These are phyloP conservation scores for Striga asiatica DNA, from an alignment of 257 asterid species.

Conservation along the genomic window DNA sequence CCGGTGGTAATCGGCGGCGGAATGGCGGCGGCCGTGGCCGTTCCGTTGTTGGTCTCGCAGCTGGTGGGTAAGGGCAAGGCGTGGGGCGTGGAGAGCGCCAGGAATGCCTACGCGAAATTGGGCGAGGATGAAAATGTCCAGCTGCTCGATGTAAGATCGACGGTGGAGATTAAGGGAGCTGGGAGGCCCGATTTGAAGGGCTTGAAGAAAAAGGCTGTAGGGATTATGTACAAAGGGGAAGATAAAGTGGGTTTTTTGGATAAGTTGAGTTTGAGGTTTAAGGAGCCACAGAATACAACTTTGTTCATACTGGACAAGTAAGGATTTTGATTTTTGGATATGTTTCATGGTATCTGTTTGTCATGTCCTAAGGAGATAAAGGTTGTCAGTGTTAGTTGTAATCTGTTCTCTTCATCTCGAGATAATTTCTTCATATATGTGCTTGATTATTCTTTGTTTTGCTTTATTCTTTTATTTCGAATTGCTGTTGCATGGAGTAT, in stretches of 20 bases:
- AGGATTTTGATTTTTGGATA: conserved; percentile 34
- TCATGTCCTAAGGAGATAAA: too few species aligned
- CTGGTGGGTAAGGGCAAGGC: conserved; percentile 53
- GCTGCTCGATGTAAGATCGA: conserved; percentile 65
- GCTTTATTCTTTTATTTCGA: neutral
- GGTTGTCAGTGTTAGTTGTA: too few species aligned
- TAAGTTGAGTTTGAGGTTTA: conserved; percentile 58
- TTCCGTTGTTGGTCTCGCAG: conserved; percentile 60
- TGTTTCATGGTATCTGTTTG: too few species aligned
- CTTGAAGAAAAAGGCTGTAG: conserved; percentile 69
- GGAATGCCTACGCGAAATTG: conserved; percentile 61
- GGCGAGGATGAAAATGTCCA: conserved; percentile 59
- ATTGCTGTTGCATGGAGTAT: too few species aligned
- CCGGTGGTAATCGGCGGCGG: conserved; percentile 64
- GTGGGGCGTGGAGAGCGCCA: conserved; percentile 83
- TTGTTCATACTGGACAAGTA: conserved; percentile 91
- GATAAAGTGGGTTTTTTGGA: conserved; percentile 79
- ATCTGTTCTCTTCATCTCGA: too few species aligned
- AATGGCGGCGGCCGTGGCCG: conserved; percentile 39
- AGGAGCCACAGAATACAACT: conserved; percentile 81
- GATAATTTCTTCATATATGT: too few species aligned
- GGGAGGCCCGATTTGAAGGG: conserved; percentile 74
- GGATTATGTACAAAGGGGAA: conserved; percentile 52
- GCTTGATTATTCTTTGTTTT: too few species aligned
- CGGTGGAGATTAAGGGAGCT: conserved; percentile 30